These are phyloP conservation scores for Acanthamoeba rhysodes DNA, from an alignment of 208 protist species.

Conservation along the genomic window DNA sequence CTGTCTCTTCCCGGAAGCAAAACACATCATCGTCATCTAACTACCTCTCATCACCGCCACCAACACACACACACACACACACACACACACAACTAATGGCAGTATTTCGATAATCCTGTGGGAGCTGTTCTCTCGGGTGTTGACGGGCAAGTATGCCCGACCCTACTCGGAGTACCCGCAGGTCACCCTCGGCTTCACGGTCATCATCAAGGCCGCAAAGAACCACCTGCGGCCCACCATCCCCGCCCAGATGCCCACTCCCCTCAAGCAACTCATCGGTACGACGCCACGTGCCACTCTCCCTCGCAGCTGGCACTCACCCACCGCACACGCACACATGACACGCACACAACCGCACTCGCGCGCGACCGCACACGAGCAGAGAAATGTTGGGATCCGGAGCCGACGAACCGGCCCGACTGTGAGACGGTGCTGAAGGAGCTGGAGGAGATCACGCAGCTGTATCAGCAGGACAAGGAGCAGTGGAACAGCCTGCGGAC, in stretches of 20 bases:
- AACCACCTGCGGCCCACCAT: conserved; percentile 47
- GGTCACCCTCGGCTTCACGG: conserved; percentile 49
- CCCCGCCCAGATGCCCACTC: neutral
- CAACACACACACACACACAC: neutral
- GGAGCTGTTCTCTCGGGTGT: conserved; percentile 23
- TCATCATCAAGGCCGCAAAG: conserved; percentile 67
- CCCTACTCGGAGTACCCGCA: conserved; percentile 60
- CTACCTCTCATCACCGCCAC: neutral
- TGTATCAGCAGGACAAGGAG: conserved; percentile 46
- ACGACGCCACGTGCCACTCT: neutral
- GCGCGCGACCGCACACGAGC: neutral
- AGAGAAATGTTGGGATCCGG: conserved; percentile 46
- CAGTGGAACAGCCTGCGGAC: conserved; percentile 32
- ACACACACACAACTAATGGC: neutral
- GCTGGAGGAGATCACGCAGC: conserved; percentile 2
- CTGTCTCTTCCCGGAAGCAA: too few species aligned
- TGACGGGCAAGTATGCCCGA: conserved; percentile 39
- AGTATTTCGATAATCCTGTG: conserved; percentile 62
- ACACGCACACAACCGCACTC: too few species aligned
- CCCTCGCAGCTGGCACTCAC: too few species aligned
- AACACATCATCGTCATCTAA: neutral
- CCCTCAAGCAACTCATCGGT: conserved; percentile 56
- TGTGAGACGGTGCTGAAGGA: neutral
- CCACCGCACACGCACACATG: too few species aligned
- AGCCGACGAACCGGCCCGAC: conserved; percentile 6